phyloP scores from a whole-genome alignment of 345 rosid genomes.

The Citrus unshiu region DNA sequence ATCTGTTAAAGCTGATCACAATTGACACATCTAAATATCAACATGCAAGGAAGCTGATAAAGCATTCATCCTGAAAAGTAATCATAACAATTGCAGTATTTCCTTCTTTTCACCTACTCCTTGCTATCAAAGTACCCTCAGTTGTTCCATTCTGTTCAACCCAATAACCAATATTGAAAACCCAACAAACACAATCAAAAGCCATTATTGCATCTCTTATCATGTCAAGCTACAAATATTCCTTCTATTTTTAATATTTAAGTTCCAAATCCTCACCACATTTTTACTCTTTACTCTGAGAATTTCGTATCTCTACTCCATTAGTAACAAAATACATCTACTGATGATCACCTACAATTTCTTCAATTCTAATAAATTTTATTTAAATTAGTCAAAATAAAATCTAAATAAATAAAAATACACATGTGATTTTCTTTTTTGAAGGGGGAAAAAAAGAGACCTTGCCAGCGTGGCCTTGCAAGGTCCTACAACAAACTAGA shows the following conservation, averaged over 20 bases:
- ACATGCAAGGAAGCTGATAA: not conserved
- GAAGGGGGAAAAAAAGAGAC: conserved; percentile 20
- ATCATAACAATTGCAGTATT: not conserved
- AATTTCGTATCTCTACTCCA: not conserved
- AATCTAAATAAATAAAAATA: not conserved
- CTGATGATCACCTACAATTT: not conserved
- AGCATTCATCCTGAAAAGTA: not conserved
- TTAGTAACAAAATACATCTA: not conserved
- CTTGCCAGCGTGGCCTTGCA: conserved; percentile 98
- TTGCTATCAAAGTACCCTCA: not conserved
- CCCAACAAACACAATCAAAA: not conserved
- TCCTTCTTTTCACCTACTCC: not conserved
- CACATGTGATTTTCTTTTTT: not conserved
- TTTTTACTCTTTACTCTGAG: not conserved
- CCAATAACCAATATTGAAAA: not conserved
- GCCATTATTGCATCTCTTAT: not conserved
- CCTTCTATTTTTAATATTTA: not conserved
- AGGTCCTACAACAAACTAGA: conserved; percentile 92
- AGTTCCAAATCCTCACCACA: not conserved
- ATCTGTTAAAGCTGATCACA: not conserved
- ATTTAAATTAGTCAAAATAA: not conserved
- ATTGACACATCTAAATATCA: not conserved
- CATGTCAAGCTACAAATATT: not conserved
- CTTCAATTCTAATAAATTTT: not conserved
- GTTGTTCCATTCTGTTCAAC: not conserved